phyloP scores from a whole-genome alignment of 768 basidiomycete genomes.

The Tubosaeta sp. region DNA sequence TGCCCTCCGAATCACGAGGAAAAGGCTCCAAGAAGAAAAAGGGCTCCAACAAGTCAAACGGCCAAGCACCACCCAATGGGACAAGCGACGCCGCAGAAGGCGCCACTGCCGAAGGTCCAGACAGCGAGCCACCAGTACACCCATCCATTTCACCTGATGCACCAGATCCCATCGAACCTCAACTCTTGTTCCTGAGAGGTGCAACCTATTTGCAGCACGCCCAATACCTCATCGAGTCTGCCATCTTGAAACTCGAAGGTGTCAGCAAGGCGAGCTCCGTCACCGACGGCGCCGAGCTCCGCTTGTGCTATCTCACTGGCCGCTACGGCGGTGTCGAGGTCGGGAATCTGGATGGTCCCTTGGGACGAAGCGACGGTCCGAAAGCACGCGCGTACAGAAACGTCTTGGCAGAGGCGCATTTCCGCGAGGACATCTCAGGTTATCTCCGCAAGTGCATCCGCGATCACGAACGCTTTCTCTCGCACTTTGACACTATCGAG shows the following conservation, averaged over 20 bases:
- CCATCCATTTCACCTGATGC: constrained; percentile 72
- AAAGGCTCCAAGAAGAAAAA: constrained; percentile 55
- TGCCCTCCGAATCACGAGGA: constrained; percentile 36
- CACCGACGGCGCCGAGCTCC: constrained; percentile 68
- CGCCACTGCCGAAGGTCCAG: constrained; percentile 40
- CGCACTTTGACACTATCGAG: constrained; percentile 78
- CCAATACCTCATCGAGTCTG: constrained; percentile 66
- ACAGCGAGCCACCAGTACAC: constrained; percentile 56
- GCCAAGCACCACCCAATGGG: constrained; percentile 66
- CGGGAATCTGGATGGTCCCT: constrained; percentile 74
- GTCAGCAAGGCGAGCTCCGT: constrained; percentile 50
- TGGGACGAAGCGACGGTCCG: constrained; percentile 53
- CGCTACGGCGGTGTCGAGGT: constrained; percentile 82
- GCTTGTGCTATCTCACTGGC: constrained; percentile 72
- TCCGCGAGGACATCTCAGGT: constrained; percentile 56
- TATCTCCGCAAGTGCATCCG: constrained; percentile 72
- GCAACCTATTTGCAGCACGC: constrained; percentile 82
- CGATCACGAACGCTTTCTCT: constrained; percentile 80
- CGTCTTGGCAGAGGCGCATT: constrained; percentile 48
- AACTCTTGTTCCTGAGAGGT: constrained; percentile 78
- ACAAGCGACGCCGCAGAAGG: constrained; percentile 47
- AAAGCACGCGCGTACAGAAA: constrained; percentile 65
- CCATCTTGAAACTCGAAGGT: constrained; percentile 66
- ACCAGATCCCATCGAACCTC: constrained; percentile 84
- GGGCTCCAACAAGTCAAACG: constrained; percentile 44